Percentiles rank a stretch among this genome's conserved stretches.
These are phyloP conservation scores for Paramarasmius palmivorus DNA, from an alignment of 1,284 basidiomycete genomes.

Conservation along the genomic window DNA sequence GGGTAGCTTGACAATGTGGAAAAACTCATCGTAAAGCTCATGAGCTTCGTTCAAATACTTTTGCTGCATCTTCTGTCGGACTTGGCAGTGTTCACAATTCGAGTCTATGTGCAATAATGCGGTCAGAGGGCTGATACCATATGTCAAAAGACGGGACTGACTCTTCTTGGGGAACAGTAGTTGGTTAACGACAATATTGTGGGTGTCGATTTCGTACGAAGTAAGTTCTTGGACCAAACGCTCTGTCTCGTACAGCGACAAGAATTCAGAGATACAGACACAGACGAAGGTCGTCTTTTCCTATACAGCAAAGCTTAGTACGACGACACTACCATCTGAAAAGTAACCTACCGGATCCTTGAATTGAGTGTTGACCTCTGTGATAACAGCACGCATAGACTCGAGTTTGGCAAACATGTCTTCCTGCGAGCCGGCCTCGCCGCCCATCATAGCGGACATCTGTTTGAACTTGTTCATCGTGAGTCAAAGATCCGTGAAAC, in stretches of 20 bases:
- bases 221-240: slow-evolving; percentile 96
- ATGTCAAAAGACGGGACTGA: slow-evolving; percentile 35
- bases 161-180: slow-evolving; percentile 91
- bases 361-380: slow-evolving; percentile 99
- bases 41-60: slow-evolving; percentile 94
- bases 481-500: neutral
- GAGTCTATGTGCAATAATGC: slow-evolving; percentile 53
- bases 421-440: slow-evolving; percentile 82
- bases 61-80: slow-evolving; percentile 97
- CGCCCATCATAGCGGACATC: slow-evolving; percentile 96
- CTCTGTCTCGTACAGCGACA: slow-evolving; percentile 98
- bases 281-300: slow-evolving; percentile 99
- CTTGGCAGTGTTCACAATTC: slow-evolving; percentile 93
- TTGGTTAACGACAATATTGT: slow-evolving; percentile 99
- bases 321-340: neutral
- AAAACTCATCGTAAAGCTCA: slow-evolving; percentile 75
- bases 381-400: slow-evolving; percentile 95
- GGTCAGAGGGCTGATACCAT: slow-evolving; percentile 1
- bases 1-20: slow-evolving; percentile 93
- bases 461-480: slow-evolving; percentile 28
- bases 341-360: slow-evolving; percentile 86
- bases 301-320: slow-evolving; percentile 35
- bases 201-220: slow-evolving; percentile 96
- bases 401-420: slow-evolving; percentile 99
- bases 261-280: slow-evolving; percentile 97